Conservation (phyloP, 2,329 filamentous ascomycete genomes). For the Penicillium sp. region DNA sequence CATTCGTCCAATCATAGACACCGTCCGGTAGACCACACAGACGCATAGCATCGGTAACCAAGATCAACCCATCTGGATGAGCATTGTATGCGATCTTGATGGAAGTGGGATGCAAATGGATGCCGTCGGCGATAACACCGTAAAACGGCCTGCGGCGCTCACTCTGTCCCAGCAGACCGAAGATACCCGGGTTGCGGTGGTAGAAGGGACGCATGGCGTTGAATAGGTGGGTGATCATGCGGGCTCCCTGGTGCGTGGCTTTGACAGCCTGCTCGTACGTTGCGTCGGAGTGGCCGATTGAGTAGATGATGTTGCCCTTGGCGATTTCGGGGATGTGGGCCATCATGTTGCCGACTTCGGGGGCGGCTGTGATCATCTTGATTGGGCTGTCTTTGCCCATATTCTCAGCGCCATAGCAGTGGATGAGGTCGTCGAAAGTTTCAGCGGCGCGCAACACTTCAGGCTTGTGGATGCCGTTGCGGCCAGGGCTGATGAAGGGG, state of each 20-base stretch:
- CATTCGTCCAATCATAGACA: slow-evolving; percentile 80
- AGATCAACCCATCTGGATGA: slow-evolving; percentile 77
- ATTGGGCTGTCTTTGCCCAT: slow-evolving; percentile 52
- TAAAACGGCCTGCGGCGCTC: slow-evolving; percentile 66
- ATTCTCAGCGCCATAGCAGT: slow-evolving; percentile 65
- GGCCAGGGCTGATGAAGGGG: slow-evolving; percentile 76
- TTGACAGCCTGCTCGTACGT: slow-evolving; percentile 76
- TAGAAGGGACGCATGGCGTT: slow-evolving; percentile 90
- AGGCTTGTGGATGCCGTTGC: slow-evolving; percentile 81
- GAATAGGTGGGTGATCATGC: slow-evolving; percentile 91
- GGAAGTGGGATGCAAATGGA: slow-evolving; percentile 83
- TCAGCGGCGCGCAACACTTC: slow-evolving; percentile 66
- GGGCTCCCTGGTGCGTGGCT: slow-evolving; percentile 71
- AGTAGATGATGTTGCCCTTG: slow-evolving; percentile 67
- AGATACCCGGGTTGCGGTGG: slow-evolving; percentile 87
- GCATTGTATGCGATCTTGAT: slow-evolving; percentile 87
- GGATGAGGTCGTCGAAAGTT: slow-evolving; percentile 57
- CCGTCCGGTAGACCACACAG: slow-evolving; percentile 81
- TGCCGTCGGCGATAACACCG: slow-evolving; percentile 85
- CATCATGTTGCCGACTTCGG: slow-evolving; percentile 72
- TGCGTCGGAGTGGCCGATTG: slow-evolving; percentile 83
- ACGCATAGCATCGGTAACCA: slow-evolving; percentile 92
- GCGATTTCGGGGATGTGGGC: slow-evolving; percentile 65
- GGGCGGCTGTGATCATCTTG: slow-evolving; percentile 82
- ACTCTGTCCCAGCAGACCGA: slow-evolving; percentile 73